Evolutionary conservation across 805 yeast genomes (phyloP).

Genomic region (Candida corydali): DNA sequence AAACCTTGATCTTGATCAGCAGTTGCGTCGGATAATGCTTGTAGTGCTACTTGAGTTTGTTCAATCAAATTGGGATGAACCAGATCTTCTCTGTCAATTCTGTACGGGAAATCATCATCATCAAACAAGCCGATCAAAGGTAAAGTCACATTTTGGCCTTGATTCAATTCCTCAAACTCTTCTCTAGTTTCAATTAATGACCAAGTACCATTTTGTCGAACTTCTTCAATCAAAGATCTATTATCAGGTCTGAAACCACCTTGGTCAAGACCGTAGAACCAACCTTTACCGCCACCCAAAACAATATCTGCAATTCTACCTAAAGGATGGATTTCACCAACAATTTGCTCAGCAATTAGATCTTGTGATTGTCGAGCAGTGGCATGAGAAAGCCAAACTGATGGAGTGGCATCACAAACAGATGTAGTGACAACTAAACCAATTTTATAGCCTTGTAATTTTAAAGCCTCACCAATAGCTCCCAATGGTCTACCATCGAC

Average conservation of each 20-base stretch:
- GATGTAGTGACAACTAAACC: constrained; percentile 91
- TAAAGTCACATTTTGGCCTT: constrained; percentile 59
- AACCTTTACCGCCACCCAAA: constrained; percentile 89
- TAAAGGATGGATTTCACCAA: constrained; percentile 67
- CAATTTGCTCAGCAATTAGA: constrained; percentile 79
- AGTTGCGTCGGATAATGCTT: constrained; percentile 62
- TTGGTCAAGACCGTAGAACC: constrained; percentile 55
- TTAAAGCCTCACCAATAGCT: constrained; percentile 82
- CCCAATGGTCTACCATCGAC: constrained; percentile 71
- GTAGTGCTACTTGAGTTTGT: constrained; percentile 68
- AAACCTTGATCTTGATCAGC: constrained; percentile 75
- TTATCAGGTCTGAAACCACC: constrained; percentile 71
- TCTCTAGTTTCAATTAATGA: constrained; percentile 54
- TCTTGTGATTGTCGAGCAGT: constrained; percentile 74
- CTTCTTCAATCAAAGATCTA: constrained; percentile 62
- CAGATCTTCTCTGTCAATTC: constrained; percentile 62
- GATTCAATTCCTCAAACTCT: constrained; percentile 50
- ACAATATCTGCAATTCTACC: constrained; percentile 79
- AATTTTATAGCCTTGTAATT: constrained; percentile 70
- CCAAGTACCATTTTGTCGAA: constrained; percentile 45
- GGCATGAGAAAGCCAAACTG: constrained; percentile 78
- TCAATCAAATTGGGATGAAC: constrained; percentile 76
- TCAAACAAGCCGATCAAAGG: constrained; percentile 79
- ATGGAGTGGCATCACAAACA: constrained; percentile 93
- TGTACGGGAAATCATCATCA: constrained; percentile 76